Conservation (phyloP, 495 filamentous ascomycete species). For the Tricharina praecox region DNA sequence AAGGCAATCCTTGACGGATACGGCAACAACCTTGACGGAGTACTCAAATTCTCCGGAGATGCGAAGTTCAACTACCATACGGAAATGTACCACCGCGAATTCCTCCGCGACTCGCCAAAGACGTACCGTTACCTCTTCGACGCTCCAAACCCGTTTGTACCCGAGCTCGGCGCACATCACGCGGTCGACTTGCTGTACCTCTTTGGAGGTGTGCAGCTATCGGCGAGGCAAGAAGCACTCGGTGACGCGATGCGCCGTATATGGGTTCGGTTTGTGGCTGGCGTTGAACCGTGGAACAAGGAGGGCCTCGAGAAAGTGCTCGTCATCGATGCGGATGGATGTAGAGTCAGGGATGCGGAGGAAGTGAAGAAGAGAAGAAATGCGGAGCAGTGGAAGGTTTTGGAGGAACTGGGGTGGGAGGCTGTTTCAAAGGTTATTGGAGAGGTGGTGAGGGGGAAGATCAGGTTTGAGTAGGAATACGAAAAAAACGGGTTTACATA, state of each 20-base stretch:
- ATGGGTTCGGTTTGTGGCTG: conserved; percentile 1
- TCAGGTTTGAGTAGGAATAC: conserved; percentile 5
- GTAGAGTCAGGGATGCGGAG: background rate
- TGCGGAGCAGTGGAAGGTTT: conserved; percentile 2
- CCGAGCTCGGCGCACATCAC: conserved; percentile 32
- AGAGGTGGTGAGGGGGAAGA: background rate
- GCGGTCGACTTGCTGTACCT: conserved; percentile 33
- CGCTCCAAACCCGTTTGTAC: conserved; percentile 32
- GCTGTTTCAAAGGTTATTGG: conserved; percentile 30
- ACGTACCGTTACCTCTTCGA: conserved; percentile 32
- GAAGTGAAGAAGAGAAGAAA: background rate
- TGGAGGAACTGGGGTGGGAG: background rate
- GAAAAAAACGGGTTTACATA: no score
- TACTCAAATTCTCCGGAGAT: background rate
- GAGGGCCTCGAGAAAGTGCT: background rate
- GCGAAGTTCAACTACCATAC: conserved; percentile 1
- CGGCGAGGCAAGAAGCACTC: background rate
- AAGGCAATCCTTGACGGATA: background rate
- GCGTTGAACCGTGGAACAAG: background rate
- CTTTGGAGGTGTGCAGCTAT: conserved; percentile 17
- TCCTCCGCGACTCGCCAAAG: conserved; percentile 25
- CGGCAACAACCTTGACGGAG: background rate
- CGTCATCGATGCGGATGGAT: background rate
- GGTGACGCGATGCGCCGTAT: background rate
- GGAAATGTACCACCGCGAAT: conserved; percentile 13